Percentiles rank a stretch among this genome's conserved stretches.
These are phyloP conservation scores for Claviceps humidiphila DNA, from an alignment of 2,329 filamentous ascomycete genomes.

Conservation along the genomic window DNA sequence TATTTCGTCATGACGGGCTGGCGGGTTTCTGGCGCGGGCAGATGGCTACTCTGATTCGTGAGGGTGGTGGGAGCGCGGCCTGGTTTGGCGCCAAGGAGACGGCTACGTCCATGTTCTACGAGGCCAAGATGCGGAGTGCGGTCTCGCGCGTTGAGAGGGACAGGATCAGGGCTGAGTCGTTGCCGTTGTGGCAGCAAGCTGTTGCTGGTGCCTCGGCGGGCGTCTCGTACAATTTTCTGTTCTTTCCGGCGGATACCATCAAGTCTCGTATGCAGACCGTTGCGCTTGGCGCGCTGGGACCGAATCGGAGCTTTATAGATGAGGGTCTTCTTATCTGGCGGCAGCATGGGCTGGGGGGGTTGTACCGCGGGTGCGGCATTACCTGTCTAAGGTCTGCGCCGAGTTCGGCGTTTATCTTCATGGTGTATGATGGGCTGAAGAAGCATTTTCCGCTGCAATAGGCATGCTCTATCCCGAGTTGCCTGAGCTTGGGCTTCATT, in stretches of 20 bases:
- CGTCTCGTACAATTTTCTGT: conserved; percentile 90
- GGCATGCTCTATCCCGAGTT: not conserved
- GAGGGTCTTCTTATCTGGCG: conserved; percentile 67
- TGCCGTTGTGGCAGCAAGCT: conserved; percentile 80
- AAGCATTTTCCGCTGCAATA: conserved; percentile 43
- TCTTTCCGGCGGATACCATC: conserved; percentile 94
- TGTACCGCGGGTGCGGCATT: conserved; percentile 92
- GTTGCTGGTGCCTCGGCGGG: conserved; percentile 77
- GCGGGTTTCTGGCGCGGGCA: conserved; percentile 92
- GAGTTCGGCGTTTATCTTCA: conserved; percentile 97
- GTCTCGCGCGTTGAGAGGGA: conserved; percentile 26
- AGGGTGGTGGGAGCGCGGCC: conserved; percentile 82
- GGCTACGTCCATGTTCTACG: conserved; percentile 56
- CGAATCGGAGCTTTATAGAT: conserved; percentile 54
- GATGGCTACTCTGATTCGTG: conserved; percentile 80
- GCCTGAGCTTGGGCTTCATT: too few species aligned
- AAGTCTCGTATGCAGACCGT: conserved; percentile 95
- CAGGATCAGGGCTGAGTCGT: conserved; percentile 31
- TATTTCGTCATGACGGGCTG: conserved; percentile 73
- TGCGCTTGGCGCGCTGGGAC: conserved; percentile 44
- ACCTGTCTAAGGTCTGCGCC: conserved; percentile 79
- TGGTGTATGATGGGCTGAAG: conserved; percentile 82
- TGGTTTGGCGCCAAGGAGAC: conserved; percentile 94
- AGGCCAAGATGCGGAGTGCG: conserved; percentile 33
- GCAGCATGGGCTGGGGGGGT: conserved; percentile 65